phyloP scores from a whole-genome alignment of 495 filamentous ascomycete genomes.

The Saxophila tyrrhenica region DNA sequence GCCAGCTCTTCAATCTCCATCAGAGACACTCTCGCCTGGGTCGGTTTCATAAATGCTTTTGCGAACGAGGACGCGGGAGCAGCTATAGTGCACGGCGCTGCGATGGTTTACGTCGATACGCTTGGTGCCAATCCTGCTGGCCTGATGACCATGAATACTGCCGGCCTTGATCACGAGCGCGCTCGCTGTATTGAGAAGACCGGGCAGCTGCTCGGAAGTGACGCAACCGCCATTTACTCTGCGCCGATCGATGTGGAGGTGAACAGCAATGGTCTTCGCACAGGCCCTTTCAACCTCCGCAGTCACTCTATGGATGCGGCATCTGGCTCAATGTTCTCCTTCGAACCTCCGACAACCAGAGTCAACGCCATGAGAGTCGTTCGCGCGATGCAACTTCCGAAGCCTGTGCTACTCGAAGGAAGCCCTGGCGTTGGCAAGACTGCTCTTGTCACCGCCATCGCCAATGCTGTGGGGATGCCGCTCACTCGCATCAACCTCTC shows the following conservation, averaged over 20 bases:
- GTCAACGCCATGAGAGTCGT: slow-evolving; percentile 82
- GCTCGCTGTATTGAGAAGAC: slow-evolving; percentile 61
- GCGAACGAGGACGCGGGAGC: slow-evolving; percentile 39
- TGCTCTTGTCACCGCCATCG: slow-evolving; percentile 74
- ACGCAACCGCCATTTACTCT: slow-evolving; percentile 53
- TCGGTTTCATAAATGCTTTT: slow-evolving; percentile 74
- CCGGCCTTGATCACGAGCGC: slow-evolving; percentile 50
- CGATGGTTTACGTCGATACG: slow-evolving; percentile 91
- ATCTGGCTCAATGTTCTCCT: slow-evolving; percentile 52
- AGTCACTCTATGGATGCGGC: slow-evolving; percentile 37
- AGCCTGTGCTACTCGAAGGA: slow-evolving; percentile 88
- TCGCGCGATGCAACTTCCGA: slow-evolving; percentile 76
- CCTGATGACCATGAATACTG: slow-evolving; percentile 53
- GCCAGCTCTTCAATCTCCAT: slow-evolving; percentile 67
- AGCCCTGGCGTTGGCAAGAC: slow-evolving; percentile 97
- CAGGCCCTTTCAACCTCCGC: slow-evolving; percentile 64
- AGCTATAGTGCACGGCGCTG: slow-evolving; percentile 71
- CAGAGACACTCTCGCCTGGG: slow-evolving; percentile 83
- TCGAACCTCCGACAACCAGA: slow-evolving; percentile 80
- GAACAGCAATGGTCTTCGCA: slow-evolving; percentile 38
- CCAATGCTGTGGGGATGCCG: slow-evolving; percentile 61
- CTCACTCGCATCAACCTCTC: slow-evolving; percentile 92
- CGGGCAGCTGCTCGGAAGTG: slow-evolving; percentile 48
- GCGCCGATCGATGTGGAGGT: slow-evolving; percentile 39
- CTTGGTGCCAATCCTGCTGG: slow-evolving; percentile 89